phyloP scores from a whole-genome alignment of 108 stramenopile species.

The Poteriospumella lacustris region DNA sequence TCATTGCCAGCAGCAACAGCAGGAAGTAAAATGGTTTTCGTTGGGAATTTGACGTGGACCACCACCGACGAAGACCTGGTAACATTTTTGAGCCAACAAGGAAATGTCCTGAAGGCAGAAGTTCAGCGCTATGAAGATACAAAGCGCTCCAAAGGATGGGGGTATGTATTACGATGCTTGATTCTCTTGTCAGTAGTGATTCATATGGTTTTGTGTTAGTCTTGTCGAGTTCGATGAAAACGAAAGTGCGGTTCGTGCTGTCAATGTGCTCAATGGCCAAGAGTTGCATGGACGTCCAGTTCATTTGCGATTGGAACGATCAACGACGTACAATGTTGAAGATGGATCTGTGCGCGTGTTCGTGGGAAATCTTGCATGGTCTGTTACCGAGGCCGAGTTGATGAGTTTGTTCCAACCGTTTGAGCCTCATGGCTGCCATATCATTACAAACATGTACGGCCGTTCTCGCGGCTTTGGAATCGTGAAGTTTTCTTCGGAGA shows the following conservation, averaged over 20 bases:
- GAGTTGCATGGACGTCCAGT: constrained; percentile 47
- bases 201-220: constrained; percentile 3
- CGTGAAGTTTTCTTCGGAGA: constrained; percentile 12
- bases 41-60: constrained; percentile 49
- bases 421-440: background rate
- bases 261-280: constrained; percentile 43
- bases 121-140: constrained; percentile 52
- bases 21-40: constrained; percentile 29
- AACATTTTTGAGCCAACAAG: constrained; percentile 36
- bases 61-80: constrained; percentile 45
- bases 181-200: background rate
- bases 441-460: background rate
- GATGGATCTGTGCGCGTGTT: background rate
- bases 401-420: background rate
- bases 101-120: constrained; percentile 38
- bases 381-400: background rate
- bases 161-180: constrained; percentile 27
- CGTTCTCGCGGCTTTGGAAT: background rate
- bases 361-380: background rate
- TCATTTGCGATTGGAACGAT: constrained; percentile 47
- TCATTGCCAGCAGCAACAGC: too few relatives aligned
- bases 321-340: constrained; percentile 29
- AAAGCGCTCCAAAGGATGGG: constrained; percentile 52
- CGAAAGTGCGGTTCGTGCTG: constrained; percentile 36
- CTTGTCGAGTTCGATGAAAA: constrained; percentile 41